These are phyloP conservation scores for Ustilago vetiveriae DNA, from an alignment of 1,284 basidiomycete genomes.

Conservation along the genomic window DNA sequence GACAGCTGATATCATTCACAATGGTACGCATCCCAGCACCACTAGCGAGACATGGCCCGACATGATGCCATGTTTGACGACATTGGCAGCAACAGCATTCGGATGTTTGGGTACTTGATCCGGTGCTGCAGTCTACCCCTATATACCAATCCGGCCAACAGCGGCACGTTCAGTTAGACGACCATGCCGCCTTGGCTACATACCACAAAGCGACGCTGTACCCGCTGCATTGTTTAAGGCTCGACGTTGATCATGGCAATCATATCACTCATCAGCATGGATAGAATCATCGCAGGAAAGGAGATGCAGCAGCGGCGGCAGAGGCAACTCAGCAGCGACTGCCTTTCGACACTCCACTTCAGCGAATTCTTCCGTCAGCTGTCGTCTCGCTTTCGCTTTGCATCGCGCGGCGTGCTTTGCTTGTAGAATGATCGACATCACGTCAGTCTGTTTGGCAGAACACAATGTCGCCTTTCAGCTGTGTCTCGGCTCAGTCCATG, in stretches of 20 bases:
- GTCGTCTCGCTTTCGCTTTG: slow-evolving; percentile 16
- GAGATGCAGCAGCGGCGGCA: neutral
- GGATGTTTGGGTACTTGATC: slow-evolving; percentile 23
- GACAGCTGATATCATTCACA: slow-evolving; percentile 47
- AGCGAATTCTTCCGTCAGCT: slow-evolving; percentile 5
- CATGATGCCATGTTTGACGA: slow-evolving; percentile 14
- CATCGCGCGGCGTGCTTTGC: slow-evolving; percentile 28
- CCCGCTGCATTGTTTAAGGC: slow-evolving; percentile 13
- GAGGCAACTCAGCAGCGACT: neutral
- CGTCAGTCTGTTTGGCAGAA: slow-evolving; percentile 19
- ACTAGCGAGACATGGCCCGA: slow-evolving; percentile 13
- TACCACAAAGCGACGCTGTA: slow-evolving; percentile 15
- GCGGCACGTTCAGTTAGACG: slow-evolving; percentile 22
- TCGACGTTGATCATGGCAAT: too few relatives aligned
- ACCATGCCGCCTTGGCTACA: slow-evolving; percentile 27
- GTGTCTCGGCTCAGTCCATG: slow-evolving; percentile 14
- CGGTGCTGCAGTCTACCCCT: slow-evolving; percentile 13
- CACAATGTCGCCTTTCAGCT: slow-evolving; percentile 38
- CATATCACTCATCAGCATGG: too few relatives aligned
- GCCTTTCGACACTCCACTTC: slow-evolving; percentile 19
- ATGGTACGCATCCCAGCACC: slow-evolving; percentile 54
- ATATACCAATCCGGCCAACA: slow-evolving; percentile 17
- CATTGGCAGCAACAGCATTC: slow-evolving; percentile 4
- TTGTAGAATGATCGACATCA: slow-evolving; percentile 16
- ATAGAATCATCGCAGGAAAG: neutral